Conservation (phyloP, 495 filamentous ascomycete species). For the Friedmanniomyces simplex region DNA sequence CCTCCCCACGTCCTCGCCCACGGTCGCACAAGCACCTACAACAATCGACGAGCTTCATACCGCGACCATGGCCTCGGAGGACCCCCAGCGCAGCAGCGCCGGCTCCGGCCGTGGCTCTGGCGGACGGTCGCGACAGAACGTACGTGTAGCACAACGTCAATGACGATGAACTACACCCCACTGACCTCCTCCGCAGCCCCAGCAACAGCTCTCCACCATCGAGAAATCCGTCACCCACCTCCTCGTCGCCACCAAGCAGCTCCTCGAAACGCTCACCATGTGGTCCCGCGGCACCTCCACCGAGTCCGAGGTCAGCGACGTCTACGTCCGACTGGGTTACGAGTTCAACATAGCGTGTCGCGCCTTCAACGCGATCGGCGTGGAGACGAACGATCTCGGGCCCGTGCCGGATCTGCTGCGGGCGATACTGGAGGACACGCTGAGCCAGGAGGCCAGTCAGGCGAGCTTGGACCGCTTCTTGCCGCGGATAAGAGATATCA, state of each 20-base stretch:
- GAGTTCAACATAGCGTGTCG: slow-evolving; percentile 98
- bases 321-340: slow-evolving; percentile 93
- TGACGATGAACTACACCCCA: background rate
- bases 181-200: slow-evolving; percentile 39
- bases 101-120: slow-evolving; percentile 14
- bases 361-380: slow-evolving; percentile 89
- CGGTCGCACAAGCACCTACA: too few species aligned
- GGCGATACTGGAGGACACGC: slow-evolving; percentile 83
- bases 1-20: too few species aligned
- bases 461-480: slow-evolving; percentile 86
- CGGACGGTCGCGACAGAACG: slow-evolving; percentile 11
- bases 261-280: slow-evolving; percentile 90
- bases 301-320: slow-evolving; percentile 90
- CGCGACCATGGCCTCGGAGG: slow-evolving; percentile 3
- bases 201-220: slow-evolving; percentile 77
- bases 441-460: slow-evolving; percentile 90
- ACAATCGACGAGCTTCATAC: background rate
- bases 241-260: slow-evolving; percentile 92
- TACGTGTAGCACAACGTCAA: too few species aligned
- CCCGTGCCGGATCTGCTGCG: slow-evolving; percentile 88
- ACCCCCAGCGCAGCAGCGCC: slow-evolving; percentile 11
- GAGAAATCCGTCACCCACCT: slow-evolving; percentile 98
- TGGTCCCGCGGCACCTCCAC: slow-evolving; percentile 89
- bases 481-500: slow-evolving; percentile 90
- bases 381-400: slow-evolving; percentile 85